A percentile compares a stretch with the other conserved stretches of the same genome.
These are phyloP conservation scores for Fusarium tricinctum DNA, from an alignment of 2,329 filamentous ascomycete species.

Conservation along the genomic window DNA sequence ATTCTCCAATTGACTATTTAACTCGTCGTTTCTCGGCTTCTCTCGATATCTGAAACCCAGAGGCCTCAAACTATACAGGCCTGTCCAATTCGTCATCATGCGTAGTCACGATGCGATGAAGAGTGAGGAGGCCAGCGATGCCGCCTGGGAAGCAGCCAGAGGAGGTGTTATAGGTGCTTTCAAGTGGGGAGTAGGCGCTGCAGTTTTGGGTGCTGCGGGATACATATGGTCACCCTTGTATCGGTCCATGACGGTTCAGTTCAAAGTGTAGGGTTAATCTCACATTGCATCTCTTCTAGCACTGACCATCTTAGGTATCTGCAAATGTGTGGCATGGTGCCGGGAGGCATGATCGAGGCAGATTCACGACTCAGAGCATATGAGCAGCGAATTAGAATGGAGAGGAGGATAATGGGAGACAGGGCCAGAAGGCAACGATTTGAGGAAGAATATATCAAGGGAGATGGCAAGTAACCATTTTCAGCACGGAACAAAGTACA, in stretches of 20 bases:
- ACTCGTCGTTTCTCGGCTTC: too few species aligned
- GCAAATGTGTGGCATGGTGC: constrained; percentile 88
- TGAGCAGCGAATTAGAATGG: constrained; percentile 74
- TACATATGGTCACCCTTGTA: constrained; percentile 79
- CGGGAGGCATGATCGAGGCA: constrained; percentile 82
- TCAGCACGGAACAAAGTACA: background rate
- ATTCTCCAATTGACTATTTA: background rate
- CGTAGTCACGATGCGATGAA: constrained; percentile 65
- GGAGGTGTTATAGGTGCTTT: constrained; percentile 76
- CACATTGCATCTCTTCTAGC: background rate
- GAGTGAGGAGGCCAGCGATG: constrained; percentile 75
- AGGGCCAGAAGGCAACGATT: constrained; percentile 77
- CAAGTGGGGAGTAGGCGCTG: constrained; percentile 79
- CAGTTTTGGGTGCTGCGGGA: constrained; percentile 72
- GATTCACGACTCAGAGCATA: constrained; percentile 77
- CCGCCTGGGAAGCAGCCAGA: constrained; percentile 78
- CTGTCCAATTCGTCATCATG: constrained; percentile 37
- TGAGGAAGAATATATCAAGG: constrained; percentile 70
- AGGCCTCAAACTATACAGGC: background rate
- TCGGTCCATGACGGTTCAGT: constrained; percentile 78
- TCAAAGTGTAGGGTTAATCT: constrained; percentile 75
- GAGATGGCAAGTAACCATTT: constrained; percentile 54
- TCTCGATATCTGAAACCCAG: too few species aligned
- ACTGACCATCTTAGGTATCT: constrained; percentile 70
- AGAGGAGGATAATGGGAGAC: constrained; percentile 74